Evolutionary conservation across 495 filamentous ascomycete species (phyloP).

Genomic region (Ascodesmis nigricans): DNA sequence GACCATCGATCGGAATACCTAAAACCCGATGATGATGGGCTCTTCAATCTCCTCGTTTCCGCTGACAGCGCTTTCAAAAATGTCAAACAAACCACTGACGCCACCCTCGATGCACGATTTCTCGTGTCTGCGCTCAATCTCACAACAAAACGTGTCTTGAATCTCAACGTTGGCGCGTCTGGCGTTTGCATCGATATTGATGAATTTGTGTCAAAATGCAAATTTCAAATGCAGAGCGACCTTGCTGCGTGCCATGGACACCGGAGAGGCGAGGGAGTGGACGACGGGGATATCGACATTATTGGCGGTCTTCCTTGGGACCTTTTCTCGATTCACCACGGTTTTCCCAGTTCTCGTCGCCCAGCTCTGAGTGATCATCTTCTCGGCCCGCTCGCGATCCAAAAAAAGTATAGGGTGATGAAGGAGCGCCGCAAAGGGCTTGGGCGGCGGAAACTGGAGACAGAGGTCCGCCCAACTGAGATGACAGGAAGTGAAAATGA

Average conservation of each 20-base stretch:
- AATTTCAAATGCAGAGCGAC: conserved; percentile 59
- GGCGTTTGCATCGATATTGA: conserved; percentile 66
- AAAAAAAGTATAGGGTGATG: conserved; percentile 51
- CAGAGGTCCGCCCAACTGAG: conserved; percentile 50
- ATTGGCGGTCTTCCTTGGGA: conserved; percentile 75
- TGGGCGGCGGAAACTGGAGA: conserved; percentile 35
- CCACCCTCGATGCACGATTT: conserved; percentile 67
- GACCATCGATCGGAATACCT: conserved; percentile 51
- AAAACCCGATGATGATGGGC: conserved; percentile 34
- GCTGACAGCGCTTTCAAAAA: conserved; percentile 41
- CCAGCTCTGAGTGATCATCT: conserved; percentile 67
- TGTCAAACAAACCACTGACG: conserved; percentile 84
- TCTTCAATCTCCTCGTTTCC: conserved; percentile 37
- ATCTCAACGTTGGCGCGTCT: conserved; percentile 33
- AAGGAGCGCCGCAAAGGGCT: conserved; percentile 42
- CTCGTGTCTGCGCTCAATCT: conserved; percentile 60
- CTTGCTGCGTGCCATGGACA: conserved; percentile 5
- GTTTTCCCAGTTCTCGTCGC: conserved; percentile 45
- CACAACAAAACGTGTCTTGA: conserved; percentile 45
- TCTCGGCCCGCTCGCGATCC: conserved; percentile 69
- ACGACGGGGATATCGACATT: conserved; percentile 31
- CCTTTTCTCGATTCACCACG: conserved; percentile 53
- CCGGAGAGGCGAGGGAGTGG: conserved; percentile 24
- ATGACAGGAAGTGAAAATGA: conserved; percentile 48
- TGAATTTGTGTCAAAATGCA: conserved; percentile 81